These are phyloP conservation scores for Stagonosporopsis rhizophila DNA, from an alignment of 2,329 filamentous ascomycete genomes.

Conservation along the genomic window DNA sequence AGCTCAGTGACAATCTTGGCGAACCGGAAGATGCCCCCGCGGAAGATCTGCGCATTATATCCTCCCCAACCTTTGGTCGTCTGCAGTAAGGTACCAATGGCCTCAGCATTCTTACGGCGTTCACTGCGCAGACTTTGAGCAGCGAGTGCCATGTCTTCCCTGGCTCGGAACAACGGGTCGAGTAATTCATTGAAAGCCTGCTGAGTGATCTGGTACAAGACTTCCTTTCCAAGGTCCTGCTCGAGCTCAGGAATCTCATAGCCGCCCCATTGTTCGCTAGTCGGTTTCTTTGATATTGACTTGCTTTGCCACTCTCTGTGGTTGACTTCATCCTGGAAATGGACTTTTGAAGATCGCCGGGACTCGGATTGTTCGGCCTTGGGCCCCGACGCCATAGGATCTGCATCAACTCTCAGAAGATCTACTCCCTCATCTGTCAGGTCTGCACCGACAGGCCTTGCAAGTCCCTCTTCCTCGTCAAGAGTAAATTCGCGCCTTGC, in stretches of 20 bases:
- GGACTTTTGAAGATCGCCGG: slow-evolving; percentile 79
- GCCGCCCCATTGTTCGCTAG: slow-evolving; percentile 74
- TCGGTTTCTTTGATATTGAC: slow-evolving; percentile 73
- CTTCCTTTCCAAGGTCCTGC: slow-evolving; percentile 82
- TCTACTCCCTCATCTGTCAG: slow-evolving; percentile 20
- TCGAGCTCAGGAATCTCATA: slow-evolving; percentile 82
- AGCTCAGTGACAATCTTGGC: slow-evolving; percentile 33
- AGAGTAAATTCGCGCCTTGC: slow-evolving; percentile 79
- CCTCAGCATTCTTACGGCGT: slow-evolving; percentile 31
- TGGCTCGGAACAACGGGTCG: slow-evolving; percentile 81
- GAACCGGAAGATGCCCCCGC: slow-evolving; percentile 38
- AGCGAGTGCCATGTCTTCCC: slow-evolving; percentile 77
- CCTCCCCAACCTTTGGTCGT: slow-evolving; percentile 6
- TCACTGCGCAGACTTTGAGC: slow-evolving; percentile 56
- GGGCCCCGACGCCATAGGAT: slow-evolving; percentile 12
- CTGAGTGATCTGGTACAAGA: slow-evolving; percentile 89
- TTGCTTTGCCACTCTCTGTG: slow-evolving; percentile 74
- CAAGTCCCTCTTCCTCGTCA: slow-evolving; percentile 80
- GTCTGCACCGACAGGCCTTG: slow-evolving; percentile 29
- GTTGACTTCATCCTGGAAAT: slow-evolving; percentile 76
- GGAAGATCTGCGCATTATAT: slow-evolving; percentile 25
- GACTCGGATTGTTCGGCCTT: slow-evolving; percentile 56
- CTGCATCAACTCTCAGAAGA: neutral
- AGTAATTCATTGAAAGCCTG: slow-evolving; percentile 93
- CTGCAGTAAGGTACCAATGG: slow-evolving; percentile 26